Percentiles rank a stretch among this genome's conserved stretches.
phyloP scores from a whole-genome alignment of 2,329 filamentous ascomycete genomes.

The Pestalotiopsis sp. region DNA sequence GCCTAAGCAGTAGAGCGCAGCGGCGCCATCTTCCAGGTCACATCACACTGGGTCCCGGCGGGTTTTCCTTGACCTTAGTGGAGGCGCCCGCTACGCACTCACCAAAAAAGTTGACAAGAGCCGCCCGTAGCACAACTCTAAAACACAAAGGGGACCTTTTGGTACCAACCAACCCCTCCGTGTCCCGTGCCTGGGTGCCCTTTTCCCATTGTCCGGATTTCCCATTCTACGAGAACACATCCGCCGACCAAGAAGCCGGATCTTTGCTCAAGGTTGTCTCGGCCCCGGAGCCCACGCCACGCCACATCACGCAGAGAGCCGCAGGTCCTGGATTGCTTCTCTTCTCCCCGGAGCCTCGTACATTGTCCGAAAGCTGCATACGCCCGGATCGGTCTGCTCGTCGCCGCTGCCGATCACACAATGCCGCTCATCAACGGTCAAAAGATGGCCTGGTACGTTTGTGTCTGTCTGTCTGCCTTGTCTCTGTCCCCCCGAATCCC shows the following conservation, averaged over 20 bases:
- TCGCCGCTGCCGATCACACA: background rate
- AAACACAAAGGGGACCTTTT: background rate
- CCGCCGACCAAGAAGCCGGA: background rate
- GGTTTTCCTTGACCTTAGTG: background rate
- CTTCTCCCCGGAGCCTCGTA: background rate
- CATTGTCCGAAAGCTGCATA: background rate
- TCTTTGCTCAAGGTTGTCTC: background rate
- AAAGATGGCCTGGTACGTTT: constrained; percentile 16
- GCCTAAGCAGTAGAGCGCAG: background rate
- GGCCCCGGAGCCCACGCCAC: background rate
- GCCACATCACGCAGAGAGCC: background rate
- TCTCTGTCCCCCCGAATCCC: background rate
- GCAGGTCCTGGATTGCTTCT: background rate
- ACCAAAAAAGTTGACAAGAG: background rate
- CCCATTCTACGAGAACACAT: background rate
- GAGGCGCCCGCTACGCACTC: background rate
- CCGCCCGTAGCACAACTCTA: constrained; percentile 7
- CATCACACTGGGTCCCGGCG: background rate
- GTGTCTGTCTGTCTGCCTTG: background rate
- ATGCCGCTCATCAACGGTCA: constrained; percentile 15
- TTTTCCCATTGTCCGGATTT: background rate
- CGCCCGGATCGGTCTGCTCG: background rate
- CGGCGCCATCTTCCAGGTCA: background rate
- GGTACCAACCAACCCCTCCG: background rate
- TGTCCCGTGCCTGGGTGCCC: constrained; percentile 4